Evolutionary conservation across 2,329 filamentous ascomycete species (phyloP).

Genomic region (Stachybotrys chlorohalonatus): DNA sequence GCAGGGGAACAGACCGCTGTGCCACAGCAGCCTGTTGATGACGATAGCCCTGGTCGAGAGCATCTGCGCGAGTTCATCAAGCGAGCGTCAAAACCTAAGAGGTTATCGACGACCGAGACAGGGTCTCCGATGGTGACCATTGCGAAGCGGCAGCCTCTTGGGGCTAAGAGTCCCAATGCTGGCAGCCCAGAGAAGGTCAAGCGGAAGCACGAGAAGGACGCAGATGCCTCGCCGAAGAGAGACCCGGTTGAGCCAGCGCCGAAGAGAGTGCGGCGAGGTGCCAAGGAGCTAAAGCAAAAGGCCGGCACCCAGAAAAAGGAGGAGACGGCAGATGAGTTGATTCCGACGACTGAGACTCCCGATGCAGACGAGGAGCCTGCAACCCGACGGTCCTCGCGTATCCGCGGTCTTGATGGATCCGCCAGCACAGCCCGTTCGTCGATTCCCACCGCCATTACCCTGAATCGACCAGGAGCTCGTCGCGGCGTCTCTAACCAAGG

Average conservation of each 20-base stretch:
- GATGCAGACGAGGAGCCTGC: slow-evolving; percentile 8
- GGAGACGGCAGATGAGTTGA: slow-evolving; percentile 3
- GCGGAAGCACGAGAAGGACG: slow-evolving; percentile 18
- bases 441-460: slow-evolving; percentile 24
- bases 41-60: slow-evolving; percentile 24
- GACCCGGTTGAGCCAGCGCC: slow-evolving; percentile 10
- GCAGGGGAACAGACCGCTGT: background rate
- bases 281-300: slow-evolving; percentile 8
- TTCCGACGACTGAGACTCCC: background rate
- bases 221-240: slow-evolving; percentile 10
- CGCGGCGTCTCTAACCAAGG: slow-evolving; percentile 7
- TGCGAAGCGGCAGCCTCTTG: slow-evolving; percentile 19
- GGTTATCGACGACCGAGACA: slow-evolving; percentile 17
- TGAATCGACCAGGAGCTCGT: slow-evolving; percentile 15
- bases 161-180: slow-evolving; percentile 24
- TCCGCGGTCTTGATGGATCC: slow-evolving; percentile 12
- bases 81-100: slow-evolving; percentile 18
- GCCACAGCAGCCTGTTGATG: slow-evolving; percentile 6
- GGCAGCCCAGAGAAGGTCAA: slow-evolving; percentile 22
- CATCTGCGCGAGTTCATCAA: slow-evolving; percentile 26
- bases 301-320: slow-evolving; percentile 5
- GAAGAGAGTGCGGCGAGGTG: slow-evolving; percentile 14
- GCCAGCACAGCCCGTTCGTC: slow-evolving; percentile 17
- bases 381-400: slow-evolving; percentile 23
- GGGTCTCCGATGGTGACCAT: slow-evolving; percentile 19